Conservation (phyloP, 371 early-diverging fungal genomes). For the Rhizopus arrhizus region DNA sequence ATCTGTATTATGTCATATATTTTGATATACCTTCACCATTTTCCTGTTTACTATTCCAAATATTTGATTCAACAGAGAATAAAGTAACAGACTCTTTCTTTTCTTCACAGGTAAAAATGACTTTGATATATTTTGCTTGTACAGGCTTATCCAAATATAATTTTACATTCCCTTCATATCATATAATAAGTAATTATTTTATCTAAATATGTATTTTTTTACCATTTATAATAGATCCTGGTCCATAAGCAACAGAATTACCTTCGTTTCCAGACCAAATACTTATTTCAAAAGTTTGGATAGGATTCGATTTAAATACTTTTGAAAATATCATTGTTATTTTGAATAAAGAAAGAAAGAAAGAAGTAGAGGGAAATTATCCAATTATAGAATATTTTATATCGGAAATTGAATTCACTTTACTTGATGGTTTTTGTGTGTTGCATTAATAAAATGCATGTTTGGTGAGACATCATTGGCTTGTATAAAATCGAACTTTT, state of each 20-base stretch:
- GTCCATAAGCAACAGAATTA: slow-evolving; percentile 43
- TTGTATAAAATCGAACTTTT: no score
- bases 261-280: slow-evolving; percentile 30
- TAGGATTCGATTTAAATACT: slow-evolving; percentile 26
- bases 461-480: no score
- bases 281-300: slow-evolving; percentile 31
- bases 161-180: slow-evolving; percentile 33
- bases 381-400: slow-evolving; percentile 2
- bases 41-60: slow-evolving; percentile 25
- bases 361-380: slow-evolving; percentile 6
- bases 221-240: slow-evolving; percentile 51
- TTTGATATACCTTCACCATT: slow-evolving; percentile 10
- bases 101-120: slow-evolving; percentile 41
- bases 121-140: slow-evolving; percentile 32
- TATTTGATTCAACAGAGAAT: slow-evolving; percentile 34
- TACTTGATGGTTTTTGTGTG: background rate
- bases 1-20: background rate
- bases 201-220: background rate
- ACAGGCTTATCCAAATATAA: slow-evolving; percentile 39
- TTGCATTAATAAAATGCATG: no score
- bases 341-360: slow-evolving; percentile 12
- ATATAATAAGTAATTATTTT: background rate
- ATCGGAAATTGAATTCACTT: no score
- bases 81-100: slow-evolving; percentile 17
- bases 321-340: slow-evolving; percentile 28